These are phyloP conservation scores for Cinnamomum chago DNA, from an alignment of 164 flowering plant genomes.

Conservation along the genomic window DNA sequence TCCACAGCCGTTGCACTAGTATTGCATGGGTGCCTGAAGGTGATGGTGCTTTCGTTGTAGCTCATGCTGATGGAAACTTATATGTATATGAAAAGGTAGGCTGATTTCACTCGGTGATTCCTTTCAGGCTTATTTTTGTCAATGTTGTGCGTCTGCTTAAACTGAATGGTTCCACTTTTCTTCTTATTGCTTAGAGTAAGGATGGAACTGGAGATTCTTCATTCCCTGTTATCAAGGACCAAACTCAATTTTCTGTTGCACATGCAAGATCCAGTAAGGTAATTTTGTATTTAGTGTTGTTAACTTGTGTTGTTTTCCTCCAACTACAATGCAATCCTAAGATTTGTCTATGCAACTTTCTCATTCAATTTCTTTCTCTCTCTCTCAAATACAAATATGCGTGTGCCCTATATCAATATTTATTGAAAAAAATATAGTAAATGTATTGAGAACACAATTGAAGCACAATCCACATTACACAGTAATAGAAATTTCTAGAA, in stretches of 20 bases:
- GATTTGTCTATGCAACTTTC: too few species aligned
- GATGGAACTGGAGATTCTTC: conserved; percentile 91
- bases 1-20: conserved; percentile 82
- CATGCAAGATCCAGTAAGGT: conserved; percentile 96
- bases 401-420: too few species aligned
- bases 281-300: conserved; percentile 1
- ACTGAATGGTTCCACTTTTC: conserved; percentile 1
- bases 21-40: conserved; percentile 94
- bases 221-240: conserved; percentile 89
- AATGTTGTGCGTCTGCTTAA: neutral
- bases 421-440: too few species aligned
- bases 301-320: too few species aligned
- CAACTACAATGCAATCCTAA: too few species aligned
- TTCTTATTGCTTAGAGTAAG: conserved; percentile 50
- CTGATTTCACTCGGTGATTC: conserved; percentile 1
- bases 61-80: conserved; percentile 95
- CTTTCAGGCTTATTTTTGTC: neutral
- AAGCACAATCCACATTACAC: too few species aligned
- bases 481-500: too few species aligned
- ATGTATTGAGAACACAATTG: too few species aligned
- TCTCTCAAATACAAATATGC: too few species aligned
- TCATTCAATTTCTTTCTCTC: too few species aligned
- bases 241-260: conserved; percentile 82
- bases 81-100: conserved; percentile 94
- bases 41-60: conserved; percentile 91